Base-by-base conservation (phyloP, 176 grass and related monocot genomes). In the Panicum miliaceum region DNA sequence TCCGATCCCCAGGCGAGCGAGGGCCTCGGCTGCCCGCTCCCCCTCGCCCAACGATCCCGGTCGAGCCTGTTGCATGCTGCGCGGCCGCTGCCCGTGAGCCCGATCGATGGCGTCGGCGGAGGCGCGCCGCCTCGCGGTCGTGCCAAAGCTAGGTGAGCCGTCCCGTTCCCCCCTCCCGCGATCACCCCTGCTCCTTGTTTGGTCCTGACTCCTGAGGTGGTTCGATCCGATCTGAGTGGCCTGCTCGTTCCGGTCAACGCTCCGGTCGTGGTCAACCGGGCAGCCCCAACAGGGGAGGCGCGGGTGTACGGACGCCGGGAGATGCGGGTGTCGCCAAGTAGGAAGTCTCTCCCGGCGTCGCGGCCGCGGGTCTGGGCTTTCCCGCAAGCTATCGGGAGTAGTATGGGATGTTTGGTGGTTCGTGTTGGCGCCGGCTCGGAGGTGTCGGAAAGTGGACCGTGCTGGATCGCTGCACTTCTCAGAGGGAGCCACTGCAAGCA, bases 81-180 rank as follows among this genome's bases (percentile, higher is more conserved):
- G 36, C 57, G 67, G 45, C 75, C 57, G 36, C 66, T 15, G 67
- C 23, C 56, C 20, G 19, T 82, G 56, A 54, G 20, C 71, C 52
- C 29, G 0, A 57, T 57, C 78, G 25, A 74, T 75, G 56, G 80
- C 77, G 22, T 40, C 77, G 79, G 77, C 60, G 85, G 78, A 82
- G 13, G 50, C 79, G 52, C 71, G 79, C 61, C 85, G 85, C 71
- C 73, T 82, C 40, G 71, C 85, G 3, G 78, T 76, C 71, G 79
- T 40, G 79, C 85, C 85, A 63, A 79, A 87, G 79, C 79, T 87
- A 61, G 85, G 85, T 87, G 71, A 87, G 85, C 48, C 38, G 6
- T 9, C 18, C 54, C 34, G 52, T 7, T 11, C 41, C 6, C 29
- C 13, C 12, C 4, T 29, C 63, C 25, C 27, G n/a, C 15, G 12